These are phyloP conservation scores for Blastocystis sp. DNA, from an alignment of 352 stramenopile genomes.

Conservation along the genomic window DNA sequence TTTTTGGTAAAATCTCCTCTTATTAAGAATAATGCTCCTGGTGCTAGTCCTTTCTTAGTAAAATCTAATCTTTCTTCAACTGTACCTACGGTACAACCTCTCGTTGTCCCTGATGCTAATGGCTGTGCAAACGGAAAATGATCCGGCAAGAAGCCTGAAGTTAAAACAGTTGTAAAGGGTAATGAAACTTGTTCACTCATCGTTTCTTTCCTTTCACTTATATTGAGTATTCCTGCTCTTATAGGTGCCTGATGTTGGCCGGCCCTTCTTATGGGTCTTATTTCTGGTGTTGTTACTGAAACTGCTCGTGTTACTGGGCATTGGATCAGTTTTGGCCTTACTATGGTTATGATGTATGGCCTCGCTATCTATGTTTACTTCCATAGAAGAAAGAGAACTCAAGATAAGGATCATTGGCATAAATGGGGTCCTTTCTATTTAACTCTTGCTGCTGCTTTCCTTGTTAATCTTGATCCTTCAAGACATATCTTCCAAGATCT, in stretches of 20 bases:
- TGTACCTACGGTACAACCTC: background rate
- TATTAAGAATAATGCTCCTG: slow-evolving; percentile 1
- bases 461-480: slow-evolving; percentile 11
- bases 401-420: background rate
- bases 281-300: slow-evolving; percentile 7
- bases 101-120: background rate
- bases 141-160: slow-evolving; percentile 3
- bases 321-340: slow-evolving; percentile 34
- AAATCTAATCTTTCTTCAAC: slow-evolving; percentile 8
- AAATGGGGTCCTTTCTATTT: slow-evolving; percentile 37
- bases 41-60: slow-evolving; percentile 2
- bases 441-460: slow-evolving; percentile 12
- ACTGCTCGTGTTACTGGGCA: slow-evolving; percentile 5
- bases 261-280: slow-evolving; percentile 10
- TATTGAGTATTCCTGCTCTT: slow-evolving; percentile 25
- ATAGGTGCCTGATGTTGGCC: slow-evolving; percentile 38
- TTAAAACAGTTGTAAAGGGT: slow-evolving; percentile 9
- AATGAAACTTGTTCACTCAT: slow-evolving; percentile 33
- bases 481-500: slow-evolving; percentile 22
- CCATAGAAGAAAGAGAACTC: slow-evolving; percentile 18
- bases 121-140: slow-evolving; percentile 27
- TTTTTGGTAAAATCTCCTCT: slow-evolving; percentile 28
- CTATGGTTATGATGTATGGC: slow-evolving; percentile 33
- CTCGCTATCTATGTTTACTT: slow-evolving; percentile 29
- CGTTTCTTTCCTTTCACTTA: slow-evolving; percentile 18